Percentiles rank a stretch among this genome's conserved stretches.
phyloP scores from a whole-genome alignment of 2,329 filamentous ascomycete genomes.

The Rhexocercosporidium sp. region DNA sequence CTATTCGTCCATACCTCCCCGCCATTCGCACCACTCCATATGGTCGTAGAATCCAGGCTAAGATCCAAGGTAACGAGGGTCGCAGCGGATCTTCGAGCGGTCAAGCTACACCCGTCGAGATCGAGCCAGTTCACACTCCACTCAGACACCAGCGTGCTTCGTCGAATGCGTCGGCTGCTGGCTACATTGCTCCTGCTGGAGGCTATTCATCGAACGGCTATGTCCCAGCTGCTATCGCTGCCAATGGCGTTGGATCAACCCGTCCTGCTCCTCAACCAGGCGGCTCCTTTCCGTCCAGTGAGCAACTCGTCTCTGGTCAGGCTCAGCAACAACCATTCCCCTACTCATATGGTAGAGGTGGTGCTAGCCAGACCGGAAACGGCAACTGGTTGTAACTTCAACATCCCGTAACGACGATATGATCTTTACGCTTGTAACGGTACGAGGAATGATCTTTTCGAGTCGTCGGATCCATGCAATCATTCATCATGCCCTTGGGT shows the following conservation, averaged over 20 bases:
- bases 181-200: conserved; percentile 34
- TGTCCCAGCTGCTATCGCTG: conserved; percentile 24
- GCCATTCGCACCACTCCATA: conserved; percentile 90
- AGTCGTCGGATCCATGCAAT: conserved; percentile 32
- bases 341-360: conserved; percentile 37
- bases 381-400: conserved; percentile 41
- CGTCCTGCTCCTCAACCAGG: conserved; percentile 29
- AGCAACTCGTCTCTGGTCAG: conserved; percentile 32
- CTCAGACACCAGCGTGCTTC: conserved; percentile 41
- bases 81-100: conserved; percentile 41
- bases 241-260: conserved; percentile 31
- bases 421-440: conserved; percentile 46
- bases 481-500: conserved; percentile 24
- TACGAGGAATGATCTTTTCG: conserved; percentile 43
- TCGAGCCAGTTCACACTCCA: conserved; percentile 34
- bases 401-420: conserved; percentile 40
- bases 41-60: conserved; percentile 89
- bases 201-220: conserved; percentile 40
- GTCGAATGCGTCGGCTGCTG: conserved; percentile 39
- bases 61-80: conserved; percentile 70
- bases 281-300: conserved; percentile 34
- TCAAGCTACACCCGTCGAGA: conserved; percentile 40
- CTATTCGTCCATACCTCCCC: conserved; percentile 83
- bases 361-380: conserved; percentile 34
- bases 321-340: conserved; percentile 34